These are phyloP conservation scores for Ceratocystis variospora DNA, from an alignment of 2,329 filamentous ascomycete species.

Conservation along the genomic window DNA sequence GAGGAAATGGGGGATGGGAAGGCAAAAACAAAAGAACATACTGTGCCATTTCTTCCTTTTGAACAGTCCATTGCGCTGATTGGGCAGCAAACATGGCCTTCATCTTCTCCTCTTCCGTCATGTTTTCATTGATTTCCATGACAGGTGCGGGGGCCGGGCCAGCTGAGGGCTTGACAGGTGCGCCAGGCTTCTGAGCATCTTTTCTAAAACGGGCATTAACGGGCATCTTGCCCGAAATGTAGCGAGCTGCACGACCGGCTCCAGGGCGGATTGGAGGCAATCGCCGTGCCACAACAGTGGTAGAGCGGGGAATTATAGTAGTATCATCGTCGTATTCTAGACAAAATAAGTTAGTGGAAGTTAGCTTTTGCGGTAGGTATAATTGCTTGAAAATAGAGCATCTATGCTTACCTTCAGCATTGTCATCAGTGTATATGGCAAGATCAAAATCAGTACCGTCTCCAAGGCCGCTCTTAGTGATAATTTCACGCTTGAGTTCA, in stretches of 20 bases:
- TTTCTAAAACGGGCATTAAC: constrained; percentile 18
- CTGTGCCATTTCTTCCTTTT: constrained; percentile 87
- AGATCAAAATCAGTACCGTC: constrained; percentile 96
- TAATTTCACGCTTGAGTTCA: constrained; percentile 97
- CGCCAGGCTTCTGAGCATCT: constrained; percentile 62
- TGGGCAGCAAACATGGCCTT: constrained; percentile 83
- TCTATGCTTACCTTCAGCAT: constrained; percentile 59
- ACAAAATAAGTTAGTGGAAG: constrained; percentile 24
- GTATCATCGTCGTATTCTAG: constrained; percentile 96
- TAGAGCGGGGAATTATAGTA: constrained; percentile 89
- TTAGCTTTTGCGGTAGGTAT: constrained; percentile 5
- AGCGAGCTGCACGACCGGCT: constrained; percentile 79
- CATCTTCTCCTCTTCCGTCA: constrained; percentile 90
- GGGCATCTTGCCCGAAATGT: constrained; percentile 93
- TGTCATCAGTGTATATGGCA: constrained; percentile 84
- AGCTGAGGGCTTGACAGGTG: constrained; percentile 55
- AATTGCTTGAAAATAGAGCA: not conserved
- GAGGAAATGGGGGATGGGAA: not conserved
- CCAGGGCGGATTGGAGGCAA: constrained; percentile 73
- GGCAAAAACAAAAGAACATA: constrained; percentile 29
- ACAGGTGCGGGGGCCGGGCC: constrained; percentile 40
- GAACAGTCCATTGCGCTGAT: constrained; percentile 81
- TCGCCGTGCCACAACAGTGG: constrained; percentile 78
- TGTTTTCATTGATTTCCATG: constrained; percentile 58
- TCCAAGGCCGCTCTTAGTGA: constrained; percentile 80